Evolutionary conservation across 345 rosid species (phyloP), one percentile per base, ranked within the genome.

Genomic region (Odontarrhena argentea): DNA sequence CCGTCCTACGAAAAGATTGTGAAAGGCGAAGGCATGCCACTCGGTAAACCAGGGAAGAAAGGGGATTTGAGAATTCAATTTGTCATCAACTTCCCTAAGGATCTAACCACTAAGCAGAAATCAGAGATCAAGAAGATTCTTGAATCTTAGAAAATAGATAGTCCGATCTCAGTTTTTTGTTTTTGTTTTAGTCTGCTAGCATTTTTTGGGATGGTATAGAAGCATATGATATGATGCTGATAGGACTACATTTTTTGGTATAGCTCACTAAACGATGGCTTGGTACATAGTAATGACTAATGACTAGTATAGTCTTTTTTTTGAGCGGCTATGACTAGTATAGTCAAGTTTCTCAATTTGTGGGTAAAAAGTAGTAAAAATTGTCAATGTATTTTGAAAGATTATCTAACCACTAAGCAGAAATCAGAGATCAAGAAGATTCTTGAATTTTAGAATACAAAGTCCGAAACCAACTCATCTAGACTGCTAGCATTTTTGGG

Each of bases 21-120:
- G n/a, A 81, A 77, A 66, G 91, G 92, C 1, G 95, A 92, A 74
- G 98, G 98, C 32, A 92, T 92, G 98, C 98, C 98, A 1, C 78
- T 92, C 45, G 85, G 91, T 13, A 89, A 89, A 70, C 92, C 95
- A 6, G 82, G 89, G 12, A 87, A 42, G 52, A 87, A 74, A 68
- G 98, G 98, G 42, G 84, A 89, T 54, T 74, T 92, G 81, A 89
- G 89, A 78, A 81, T 92, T 56, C 89, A 80, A 80, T 92, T 92
- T 79, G 79, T 68, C 60, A 82, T 92, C 65, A 89, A 79, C 85
- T 92, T 92, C 71, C 98, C 96, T 25, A 70, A 85, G 24, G 81
- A 79, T 80, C 81, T 92, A 45, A 83, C 86, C 0, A 0, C 79
- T 2, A 95, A 89, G 65, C 96, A 89, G 76, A 92, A 87, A 76